phyloP scores from a whole-genome alignment of 1,139 yeast genomes.

The Pichia sp. region DNA sequence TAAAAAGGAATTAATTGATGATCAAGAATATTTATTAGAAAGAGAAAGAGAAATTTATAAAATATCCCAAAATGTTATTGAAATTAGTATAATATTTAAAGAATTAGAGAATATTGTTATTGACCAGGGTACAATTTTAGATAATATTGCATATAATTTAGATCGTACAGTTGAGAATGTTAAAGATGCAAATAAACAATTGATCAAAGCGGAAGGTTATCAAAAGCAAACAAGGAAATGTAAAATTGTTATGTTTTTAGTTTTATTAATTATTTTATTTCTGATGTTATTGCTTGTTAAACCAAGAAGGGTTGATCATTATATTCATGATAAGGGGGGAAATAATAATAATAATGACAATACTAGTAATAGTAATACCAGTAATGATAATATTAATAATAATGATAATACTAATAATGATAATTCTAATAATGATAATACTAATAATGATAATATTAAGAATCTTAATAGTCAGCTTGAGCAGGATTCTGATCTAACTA shows the following conservation, averaged over 20 bases:
- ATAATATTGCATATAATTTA: constrained; percentile 86
- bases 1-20: constrained; percentile 22
- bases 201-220: constrained; percentile 68
- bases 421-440: neutral
- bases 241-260: constrained; percentile 69
- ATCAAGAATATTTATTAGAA: constrained; percentile 43
- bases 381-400: neutral
- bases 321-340: constrained; percentile 14
- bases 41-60: constrained; percentile 86
- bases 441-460: neutral
- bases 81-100: constrained; percentile 85
- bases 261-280: constrained; percentile 65
- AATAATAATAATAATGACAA: neutral
- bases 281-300: constrained; percentile 65
- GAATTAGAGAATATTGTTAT: constrained; percentile 89
- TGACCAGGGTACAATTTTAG: constrained; percentile 92
- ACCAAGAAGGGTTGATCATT: constrained; percentile 36
- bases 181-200: constrained; percentile 70
- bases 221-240: constrained; percentile 90
- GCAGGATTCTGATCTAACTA: too few relatives aligned
- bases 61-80: constrained; percentile 90
- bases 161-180: constrained; percentile 73
- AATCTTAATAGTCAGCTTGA: neutral
- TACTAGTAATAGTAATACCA: neutral
- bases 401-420: neutral